A percentile compares a stretch with the other conserved stretches of the same genome.
Evolutionary conservation across 2,329 filamentous ascomycete species (phyloP).

Genomic region (Microdochium paspali): DNA sequence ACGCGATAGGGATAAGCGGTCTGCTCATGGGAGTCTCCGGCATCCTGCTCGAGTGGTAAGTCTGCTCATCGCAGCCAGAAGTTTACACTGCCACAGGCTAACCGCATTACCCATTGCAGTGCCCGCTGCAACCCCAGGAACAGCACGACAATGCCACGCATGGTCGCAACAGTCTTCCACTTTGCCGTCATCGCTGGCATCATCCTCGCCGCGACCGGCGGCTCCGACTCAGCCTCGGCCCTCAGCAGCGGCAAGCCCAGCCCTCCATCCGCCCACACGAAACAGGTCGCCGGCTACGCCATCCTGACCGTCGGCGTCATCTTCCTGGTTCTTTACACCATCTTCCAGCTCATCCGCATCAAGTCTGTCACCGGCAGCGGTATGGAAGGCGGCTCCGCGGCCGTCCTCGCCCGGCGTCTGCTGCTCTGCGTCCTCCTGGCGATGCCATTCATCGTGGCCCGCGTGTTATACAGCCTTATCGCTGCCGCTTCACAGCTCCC

Average conservation of each 20-base stretch:
- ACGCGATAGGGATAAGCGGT: conserved; percentile 15
- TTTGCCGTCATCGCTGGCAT: conserved; percentile 8
- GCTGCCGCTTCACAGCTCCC: conserved; percentile 8
- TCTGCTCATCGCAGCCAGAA: too few species aligned
- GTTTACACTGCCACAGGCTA: too few species aligned
- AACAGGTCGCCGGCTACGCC: conserved; percentile 8
- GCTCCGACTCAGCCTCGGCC: conserved; percentile 4
- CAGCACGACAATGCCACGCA: not conserved
- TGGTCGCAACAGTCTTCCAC: conserved; percentile 4
- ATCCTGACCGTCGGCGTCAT: conserved; percentile 1
- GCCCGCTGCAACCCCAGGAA: conserved; percentile 7
- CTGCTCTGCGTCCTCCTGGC: conserved; percentile 4
- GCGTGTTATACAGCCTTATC: conserved; percentile 13
- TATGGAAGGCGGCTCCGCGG: too few species aligned
- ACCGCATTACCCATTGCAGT: too few species aligned
- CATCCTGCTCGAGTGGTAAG: conserved; percentile 16
- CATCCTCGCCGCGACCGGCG: conserved; percentile 7
- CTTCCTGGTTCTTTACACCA: too few species aligned
- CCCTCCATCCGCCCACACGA: conserved; percentile 5
- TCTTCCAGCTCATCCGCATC: too few species aligned
- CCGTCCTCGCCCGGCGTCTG: too few species aligned
- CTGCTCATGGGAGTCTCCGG: too few species aligned
- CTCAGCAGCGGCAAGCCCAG: conserved; percentile 3
- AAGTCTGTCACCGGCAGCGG: too few species aligned
- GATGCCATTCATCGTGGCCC: conserved; percentile 11